These are phyloP conservation scores for Plasmodium sp. DNA, from an alignment of 169 alveolate genomes.

Conservation along the genomic window DNA sequence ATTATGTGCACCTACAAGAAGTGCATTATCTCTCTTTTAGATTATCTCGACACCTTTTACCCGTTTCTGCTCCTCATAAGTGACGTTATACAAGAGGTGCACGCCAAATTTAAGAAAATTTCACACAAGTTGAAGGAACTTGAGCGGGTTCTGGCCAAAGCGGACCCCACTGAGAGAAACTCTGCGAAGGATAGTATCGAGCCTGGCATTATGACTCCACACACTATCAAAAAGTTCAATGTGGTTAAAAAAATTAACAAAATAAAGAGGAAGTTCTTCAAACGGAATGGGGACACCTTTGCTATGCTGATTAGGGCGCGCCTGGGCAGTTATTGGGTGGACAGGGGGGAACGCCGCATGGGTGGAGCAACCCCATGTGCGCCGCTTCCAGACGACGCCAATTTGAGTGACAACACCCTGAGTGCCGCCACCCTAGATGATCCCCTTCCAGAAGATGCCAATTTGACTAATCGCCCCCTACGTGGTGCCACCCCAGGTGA, in stretches of 20 bases:
- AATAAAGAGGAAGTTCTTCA: slow-evolving; percentile 17
- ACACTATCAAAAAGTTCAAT: not conserved
- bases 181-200: not conserved
- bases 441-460: not conserved
- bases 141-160: not conserved
- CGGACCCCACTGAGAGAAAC: not conserved
- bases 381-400: not conserved
- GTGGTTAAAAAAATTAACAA: slow-evolving; percentile 16
- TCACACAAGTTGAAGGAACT: not conserved
- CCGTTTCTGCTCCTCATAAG: slow-evolving; percentile 19
- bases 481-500: not conserved
- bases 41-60: slow-evolving; percentile 38
- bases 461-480: not conserved
- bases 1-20: slow-evolving; percentile 30
- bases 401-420: not conserved
- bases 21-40: slow-evolving; percentile 25
- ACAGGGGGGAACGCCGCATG: not conserved
- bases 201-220: not conserved
- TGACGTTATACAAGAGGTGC: not conserved
- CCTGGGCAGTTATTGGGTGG: not conserved
- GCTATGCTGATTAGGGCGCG: not conserved
- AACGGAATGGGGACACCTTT: not conserved
- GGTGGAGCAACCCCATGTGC: not conserved
- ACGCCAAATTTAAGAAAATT: not conserved
- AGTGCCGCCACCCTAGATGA: not conserved